Evolutionary conservation across 805 yeast species (phyloP).

Genomic region (Ogataea pini): DNA sequence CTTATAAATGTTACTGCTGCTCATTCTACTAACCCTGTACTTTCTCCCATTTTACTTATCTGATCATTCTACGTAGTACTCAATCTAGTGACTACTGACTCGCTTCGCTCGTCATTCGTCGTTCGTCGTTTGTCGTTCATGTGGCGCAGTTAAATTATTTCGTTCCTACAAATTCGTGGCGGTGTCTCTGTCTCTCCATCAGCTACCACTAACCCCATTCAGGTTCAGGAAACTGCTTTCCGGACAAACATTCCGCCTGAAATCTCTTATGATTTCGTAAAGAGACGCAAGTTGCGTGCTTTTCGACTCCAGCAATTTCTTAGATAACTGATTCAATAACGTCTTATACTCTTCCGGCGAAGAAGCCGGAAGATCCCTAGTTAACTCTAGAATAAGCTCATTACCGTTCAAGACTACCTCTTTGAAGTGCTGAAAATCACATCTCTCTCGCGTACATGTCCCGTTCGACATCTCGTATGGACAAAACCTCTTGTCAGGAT

Average conservation of each 20-base stretch:
- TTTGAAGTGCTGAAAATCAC: slow-evolving; percentile 20
- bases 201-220: no score
- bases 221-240: not conserved
- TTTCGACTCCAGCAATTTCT: slow-evolving; percentile 5
- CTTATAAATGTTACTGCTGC: no score
- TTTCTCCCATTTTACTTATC: no score
- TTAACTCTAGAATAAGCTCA: slow-evolving; percentile 14
- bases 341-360: slow-evolving; percentile 11
- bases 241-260: not conserved
- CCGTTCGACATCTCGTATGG: slow-evolving; percentile 19
- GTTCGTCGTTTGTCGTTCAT: no score
- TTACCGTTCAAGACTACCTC: slow-evolving; percentile 14
- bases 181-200: not conserved
- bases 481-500: slow-evolving; percentile 19
- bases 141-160: not conserved
- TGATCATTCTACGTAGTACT: no score
- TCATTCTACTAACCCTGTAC: no score
- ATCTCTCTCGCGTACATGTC: slow-evolving; percentile 12
- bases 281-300: slow-evolving; percentile 9
- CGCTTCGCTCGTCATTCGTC: not conserved
- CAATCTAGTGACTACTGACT: no score
- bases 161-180: not conserved
- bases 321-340: slow-evolving; percentile 10
- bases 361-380: slow-evolving; percentile 16
- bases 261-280: slow-evolving; percentile 12